Evolutionary conservation across 2,329 filamentous ascomycete genomes (phyloP), one percentile per base, ranked within the genome.

Genomic region (Hymenoscyphus albidus): DNA sequence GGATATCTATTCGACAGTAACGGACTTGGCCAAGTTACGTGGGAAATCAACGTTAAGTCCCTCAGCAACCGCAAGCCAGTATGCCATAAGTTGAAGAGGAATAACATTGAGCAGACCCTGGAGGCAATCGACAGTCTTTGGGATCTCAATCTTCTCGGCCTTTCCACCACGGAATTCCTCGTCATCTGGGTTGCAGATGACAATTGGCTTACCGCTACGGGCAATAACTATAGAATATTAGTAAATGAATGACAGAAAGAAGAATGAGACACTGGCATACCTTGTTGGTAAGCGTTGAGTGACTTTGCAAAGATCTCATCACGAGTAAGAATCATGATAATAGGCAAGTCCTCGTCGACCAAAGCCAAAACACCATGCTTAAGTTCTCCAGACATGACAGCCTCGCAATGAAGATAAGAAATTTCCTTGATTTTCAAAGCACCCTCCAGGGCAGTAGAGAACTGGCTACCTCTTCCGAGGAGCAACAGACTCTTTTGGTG

Each of bases 401-500:
- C 95, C 82, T 99, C 95, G 80, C 95, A 99, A 81, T 99, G 95
- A 66, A 99, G 91, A 80, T 99, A 99, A 18, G 94, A 98, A 75
- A 99, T 99, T 82, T 99, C 95, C 87, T 99, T 99, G 80, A 99
- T 99, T 85, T 99, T 99, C 72, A 99, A 85, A 59, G 95, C 95
- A 80, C 92, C 95, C 83, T 99, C 95, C 27, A 99, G 88, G 64
- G 95, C 95, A 73, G 95, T 99, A 66, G 94, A 93, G 83, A 93
- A 97, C 81, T 99, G 95, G 77, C 92, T 92, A 72, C 95, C 95
- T 83, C 95, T 91, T 67, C 95, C 95, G 67, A 99, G 86, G 62
- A 99, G 87, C 68, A 99, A 84, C 74, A 99, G 81, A 70, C 91
- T 96, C 88, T 98, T 98, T 80, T 99, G 95, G 81, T 97, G 86